Evolutionary conservation across 176 grass and related monocot genomes (phyloP).

Genomic region (Oryza glumipatula): DNA sequence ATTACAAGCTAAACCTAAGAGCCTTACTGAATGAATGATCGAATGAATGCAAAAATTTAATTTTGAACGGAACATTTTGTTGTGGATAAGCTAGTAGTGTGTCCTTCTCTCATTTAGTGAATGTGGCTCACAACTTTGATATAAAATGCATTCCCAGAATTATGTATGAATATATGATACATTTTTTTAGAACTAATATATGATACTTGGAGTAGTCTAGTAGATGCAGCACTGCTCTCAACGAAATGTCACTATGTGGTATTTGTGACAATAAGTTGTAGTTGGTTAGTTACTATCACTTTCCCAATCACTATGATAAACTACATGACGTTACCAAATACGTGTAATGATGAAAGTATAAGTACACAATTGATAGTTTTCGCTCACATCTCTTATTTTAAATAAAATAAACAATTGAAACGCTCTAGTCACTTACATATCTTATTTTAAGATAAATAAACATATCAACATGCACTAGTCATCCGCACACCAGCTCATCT

Average conservation of each 20-base stretch:
- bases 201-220: not conserved
- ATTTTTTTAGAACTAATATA: not conserved
- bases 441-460: too few species aligned
- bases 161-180: not conserved
- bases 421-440: not conserved
- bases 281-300: constrained; percentile 28
- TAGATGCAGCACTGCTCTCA: not conserved
- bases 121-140: too few species aligned
- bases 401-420: not conserved
- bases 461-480: too few species aligned
- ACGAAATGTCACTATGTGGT: not conserved
- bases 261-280: not conserved
- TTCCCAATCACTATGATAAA: not conserved
- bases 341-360: not conserved
- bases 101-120: too few species aligned
- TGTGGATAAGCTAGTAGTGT: too few species aligned
- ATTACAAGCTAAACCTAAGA: too few species aligned
- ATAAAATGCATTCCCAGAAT: too few species aligned
- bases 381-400: not conserved
- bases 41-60: too few species aligned
- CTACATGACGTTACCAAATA: not conserved
- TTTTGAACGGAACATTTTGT: too few species aligned
- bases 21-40: too few species aligned
- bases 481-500: too few species aligned
- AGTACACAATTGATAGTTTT: not conserved